Evolutionary conservation across 2,329 filamentous ascomycete genomes (phyloP).

Genomic region (Neurospora crassa): DNA sequence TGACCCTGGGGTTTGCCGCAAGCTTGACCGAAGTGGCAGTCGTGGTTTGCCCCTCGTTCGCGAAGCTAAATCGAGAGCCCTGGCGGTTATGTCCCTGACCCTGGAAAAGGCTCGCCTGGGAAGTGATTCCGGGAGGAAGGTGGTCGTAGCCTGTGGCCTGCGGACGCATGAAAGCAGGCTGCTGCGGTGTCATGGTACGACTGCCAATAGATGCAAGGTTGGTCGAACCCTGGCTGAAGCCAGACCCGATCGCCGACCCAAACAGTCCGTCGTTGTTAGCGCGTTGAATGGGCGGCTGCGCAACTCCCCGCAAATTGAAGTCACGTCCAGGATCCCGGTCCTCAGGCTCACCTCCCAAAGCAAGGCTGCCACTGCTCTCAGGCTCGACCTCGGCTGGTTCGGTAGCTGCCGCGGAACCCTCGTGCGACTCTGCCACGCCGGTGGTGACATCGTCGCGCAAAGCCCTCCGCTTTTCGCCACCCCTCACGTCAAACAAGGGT

Average conservation of each 20-base stretch:
- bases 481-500: conserved; percentile 72
- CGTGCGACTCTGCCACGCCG: conserved; percentile 36
- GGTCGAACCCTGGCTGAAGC: conserved; percentile 38
- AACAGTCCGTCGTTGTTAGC: conserved; percentile 44
- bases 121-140: conserved; percentile 42
- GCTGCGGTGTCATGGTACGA: conserved; percentile 71
- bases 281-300: conserved; percentile 71
- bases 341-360: conserved; percentile 87
- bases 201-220: conserved; percentile 52
- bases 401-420: conserved; percentile 34
- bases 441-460: conserved; percentile 64
- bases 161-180: conserved; percentile 63
- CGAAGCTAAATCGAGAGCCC: conserved; percentile 79
- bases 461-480: conserved; percentile 70
- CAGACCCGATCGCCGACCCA: conserved; percentile 39
- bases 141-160: conserved; percentile 27
- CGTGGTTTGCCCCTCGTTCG: conserved; percentile 58
- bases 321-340: conserved; percentile 54
- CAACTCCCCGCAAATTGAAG: conserved; percentile 52
- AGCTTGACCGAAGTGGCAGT: conserved; percentile 61
- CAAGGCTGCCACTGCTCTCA: conserved; percentile 74
- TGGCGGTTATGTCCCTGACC: conserved; percentile 69
- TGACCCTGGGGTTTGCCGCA: conserved; percentile 66
- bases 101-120: conserved; percentile 43
- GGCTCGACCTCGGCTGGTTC: conserved; percentile 60